Evolutionary conservation across 768 basidiomycete species (phyloP), one percentile per base, ranked within the genome.

Genomic region (Rhodotorula taiwanensis): DNA sequence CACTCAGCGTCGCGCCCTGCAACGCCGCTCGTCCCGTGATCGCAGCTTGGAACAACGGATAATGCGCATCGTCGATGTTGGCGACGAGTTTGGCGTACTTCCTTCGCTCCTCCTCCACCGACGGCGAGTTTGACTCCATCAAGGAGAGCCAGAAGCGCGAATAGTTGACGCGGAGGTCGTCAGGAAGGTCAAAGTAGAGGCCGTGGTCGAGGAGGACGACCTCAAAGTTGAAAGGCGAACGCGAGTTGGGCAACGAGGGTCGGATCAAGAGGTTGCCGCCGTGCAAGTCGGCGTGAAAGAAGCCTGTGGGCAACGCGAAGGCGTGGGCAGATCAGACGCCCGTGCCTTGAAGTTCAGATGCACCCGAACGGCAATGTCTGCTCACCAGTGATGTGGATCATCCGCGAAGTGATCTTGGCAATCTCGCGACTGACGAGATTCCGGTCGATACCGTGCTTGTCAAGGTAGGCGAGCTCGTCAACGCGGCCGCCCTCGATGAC

Each of bases 171-270:
- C 71, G 84, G 8, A 98, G 78, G 45, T 85, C 80, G 25, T 83
- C 77, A 58, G 89, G 85, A 7, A 99, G 79, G 73, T 95, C 92
- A 70, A 97, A 97, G 76, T 97, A 94, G 23, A 91, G 78, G 7
- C 89, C 94, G 69, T 97, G 93, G 73, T 99, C 95, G 64, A 99
- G 79, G 2, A 98, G 80, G 30, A 89, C 92, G 54, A 97, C 87
- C 73, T 99, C 95, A 71, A 98, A 98, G 74, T 97, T 97, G 77
- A 88, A 88, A 0, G 89, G 88, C 14, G 89, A 90, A 60, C 78
- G 81, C 2, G 89, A 87, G 5, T 64, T 68, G 21, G 72, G 67
- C 11, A 81, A 80, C 10, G 86, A 82, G 2, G 87, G 84, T 58
- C 95, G 84, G 50, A 99, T 95, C 33, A 98, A 79, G 30, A 99